A percentile compares a stretch with the other conserved stretches of the same genome.
Conservation (phyloP, 345 rosid species). For the Cochlearia excelsa region DNA sequence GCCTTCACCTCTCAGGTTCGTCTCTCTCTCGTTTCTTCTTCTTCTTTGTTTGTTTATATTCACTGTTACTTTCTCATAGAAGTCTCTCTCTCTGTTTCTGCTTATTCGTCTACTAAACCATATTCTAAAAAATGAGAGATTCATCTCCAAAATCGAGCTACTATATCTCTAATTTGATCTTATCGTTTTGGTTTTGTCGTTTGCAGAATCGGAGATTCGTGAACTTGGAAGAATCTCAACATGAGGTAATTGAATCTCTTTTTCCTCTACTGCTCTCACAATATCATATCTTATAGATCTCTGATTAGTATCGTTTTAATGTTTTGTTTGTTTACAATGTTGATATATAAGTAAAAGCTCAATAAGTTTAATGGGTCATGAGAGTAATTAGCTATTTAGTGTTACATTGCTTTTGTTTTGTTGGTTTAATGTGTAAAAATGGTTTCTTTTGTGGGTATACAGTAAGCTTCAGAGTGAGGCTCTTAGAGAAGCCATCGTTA, state of each 20-base stretch:
- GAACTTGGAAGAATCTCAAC: conserved; percentile 13
- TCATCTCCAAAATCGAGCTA: not conserved
- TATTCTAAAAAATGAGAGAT: not conserved
- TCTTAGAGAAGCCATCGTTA: conserved; percentile 54
- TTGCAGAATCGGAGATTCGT: conserved; percentile 20
- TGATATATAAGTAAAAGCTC: not conserved
- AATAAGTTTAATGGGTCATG: not conserved
- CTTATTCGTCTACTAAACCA: not conserved
- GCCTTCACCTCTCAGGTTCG: conserved; percentile 31
- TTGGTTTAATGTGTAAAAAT: conserved; percentile 11
- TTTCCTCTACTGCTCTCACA: not conserved
- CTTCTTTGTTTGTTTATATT: not conserved
- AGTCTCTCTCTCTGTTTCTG: no score
- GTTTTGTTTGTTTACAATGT: not conserved
- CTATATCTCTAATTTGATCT: conserved; percentile 1
- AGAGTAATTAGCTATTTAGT: not conserved
- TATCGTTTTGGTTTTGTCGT: not conserved
- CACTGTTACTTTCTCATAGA: not conserved
- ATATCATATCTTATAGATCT: not conserved
- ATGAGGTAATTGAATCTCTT: conserved; percentile 22
- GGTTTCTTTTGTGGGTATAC: not conserved
- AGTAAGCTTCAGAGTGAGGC: conserved; percentile 74
- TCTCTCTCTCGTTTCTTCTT: conserved; percentile 4
- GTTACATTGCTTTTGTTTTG: not conserved
- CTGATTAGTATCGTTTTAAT: not conserved